Evolutionary conservation across 1,284 basidiomycete species (phyloP).

Genomic region (Phellopilus nigrolimitatus): DNA sequence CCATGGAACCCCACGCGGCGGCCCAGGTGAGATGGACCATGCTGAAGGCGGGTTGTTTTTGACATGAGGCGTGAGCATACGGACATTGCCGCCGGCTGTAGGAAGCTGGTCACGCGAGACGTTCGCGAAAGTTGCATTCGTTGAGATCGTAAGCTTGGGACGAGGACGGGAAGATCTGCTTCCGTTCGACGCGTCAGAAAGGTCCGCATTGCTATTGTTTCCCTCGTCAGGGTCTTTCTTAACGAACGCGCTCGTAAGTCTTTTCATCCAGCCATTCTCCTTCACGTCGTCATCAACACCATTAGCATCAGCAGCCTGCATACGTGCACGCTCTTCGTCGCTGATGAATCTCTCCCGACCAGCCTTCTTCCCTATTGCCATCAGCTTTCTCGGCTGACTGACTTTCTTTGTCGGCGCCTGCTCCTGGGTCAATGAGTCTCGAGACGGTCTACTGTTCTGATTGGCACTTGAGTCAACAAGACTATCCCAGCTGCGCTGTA

Average conservation of each 20-base stretch:
- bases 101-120: conserved; percentile 29
- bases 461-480: conserved; percentile 33
- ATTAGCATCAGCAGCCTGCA: conserved; percentile 14
- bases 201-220: neutral
- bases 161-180: neutral
- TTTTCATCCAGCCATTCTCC: conserved; percentile 29
- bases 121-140: conserved; percentile 24
- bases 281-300: conserved; percentile 22
- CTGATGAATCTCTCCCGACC: conserved; percentile 29
- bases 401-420: conserved; percentile 26
- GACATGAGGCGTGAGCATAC: conserved; percentile 21
- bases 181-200: neutral
- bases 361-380: conserved; percentile 39
- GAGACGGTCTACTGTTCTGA: conserved; percentile 25
- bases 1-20: conserved; percentile 34
- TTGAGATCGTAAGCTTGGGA: conserved; percentile 18
- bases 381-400: conserved; percentile 36
- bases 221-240: conserved; percentile 5
- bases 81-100: conserved; percentile 27
- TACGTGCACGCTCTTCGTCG: conserved; percentile 26
- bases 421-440: neutral
- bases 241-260: conserved; percentile 11
- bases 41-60: conserved; percentile 30
- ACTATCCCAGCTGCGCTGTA: conserved; percentile 46
- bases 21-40: conserved; percentile 39